These are phyloP conservation scores for Cubamyces sp. DNA, from an alignment of 768 basidiomycete genomes.

Conservation along the genomic window DNA sequence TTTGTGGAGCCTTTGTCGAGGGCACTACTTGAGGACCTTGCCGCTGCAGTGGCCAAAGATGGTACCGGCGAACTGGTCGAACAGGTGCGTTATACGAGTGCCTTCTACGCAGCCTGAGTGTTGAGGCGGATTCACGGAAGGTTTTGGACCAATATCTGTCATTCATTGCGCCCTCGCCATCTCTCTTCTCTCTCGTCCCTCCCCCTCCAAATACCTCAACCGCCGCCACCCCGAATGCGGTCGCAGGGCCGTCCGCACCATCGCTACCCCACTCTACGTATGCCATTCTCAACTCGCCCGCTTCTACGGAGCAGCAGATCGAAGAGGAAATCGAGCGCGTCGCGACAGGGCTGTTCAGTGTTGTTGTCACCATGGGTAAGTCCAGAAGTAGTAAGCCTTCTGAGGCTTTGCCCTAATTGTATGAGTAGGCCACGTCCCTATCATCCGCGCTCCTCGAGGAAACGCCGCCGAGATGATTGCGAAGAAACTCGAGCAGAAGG, in stretches of 20 bases:
- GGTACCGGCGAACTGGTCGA: slow-evolving; percentile 82
- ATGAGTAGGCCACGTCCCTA: slow-evolving; percentile 81
- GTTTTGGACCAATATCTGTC: slow-evolving; percentile 97
- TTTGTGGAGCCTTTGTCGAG: slow-evolving; percentile 93
- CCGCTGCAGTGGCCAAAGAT: slow-evolving; percentile 82
- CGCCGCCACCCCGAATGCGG: slow-evolving; percentile 38
- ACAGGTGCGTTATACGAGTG: slow-evolving; percentile 53
- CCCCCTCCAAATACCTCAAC: slow-evolving; percentile 50
- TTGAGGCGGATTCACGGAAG: slow-evolving; percentile 40
- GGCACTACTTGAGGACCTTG: slow-evolving; percentile 90
- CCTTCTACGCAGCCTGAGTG: slow-evolving; percentile 9
- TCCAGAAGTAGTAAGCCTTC: slow-evolving; percentile 1
- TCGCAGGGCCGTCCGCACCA: slow-evolving; percentile 40
- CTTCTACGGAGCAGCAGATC: slow-evolving; percentile 86
- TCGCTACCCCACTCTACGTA: slow-evolving; percentile 65
- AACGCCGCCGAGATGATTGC: slow-evolving; percentile 99
- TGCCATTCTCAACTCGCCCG: slow-evolving; percentile 86
- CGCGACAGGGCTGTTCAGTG: slow-evolving; percentile 89
- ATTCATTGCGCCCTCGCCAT: slow-evolving; percentile 91
- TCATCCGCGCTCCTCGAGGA: slow-evolving; percentile 91
- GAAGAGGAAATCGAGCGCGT: slow-evolving; percentile 93
- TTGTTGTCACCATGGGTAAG: slow-evolving; percentile 83
- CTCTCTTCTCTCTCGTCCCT: slow-evolving; percentile 88
- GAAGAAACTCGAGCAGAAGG: slow-evolving; percentile 89
- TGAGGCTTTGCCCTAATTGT: slow-evolving; percentile 1